Evolutionary conservation across 495 filamentous ascomycete genomes (phyloP), one percentile per base, ranked within the genome.

Genomic region (Penicillium angulare): DNA sequence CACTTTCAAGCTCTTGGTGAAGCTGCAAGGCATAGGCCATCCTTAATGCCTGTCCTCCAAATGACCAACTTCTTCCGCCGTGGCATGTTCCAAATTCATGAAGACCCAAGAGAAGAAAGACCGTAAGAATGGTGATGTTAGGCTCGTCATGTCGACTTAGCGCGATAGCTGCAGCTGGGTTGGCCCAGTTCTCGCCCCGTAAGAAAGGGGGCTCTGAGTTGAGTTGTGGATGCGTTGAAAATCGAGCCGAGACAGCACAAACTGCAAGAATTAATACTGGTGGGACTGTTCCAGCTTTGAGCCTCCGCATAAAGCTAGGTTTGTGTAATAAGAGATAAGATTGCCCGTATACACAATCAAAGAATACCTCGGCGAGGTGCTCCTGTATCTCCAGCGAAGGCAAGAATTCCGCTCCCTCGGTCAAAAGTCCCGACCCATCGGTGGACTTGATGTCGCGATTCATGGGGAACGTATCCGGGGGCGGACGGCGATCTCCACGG

Each of bases 31-130:
- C 92, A 71, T 95, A 96, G 15, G 92, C 93, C 93, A 97, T 98
- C 34, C 93, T 79, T 60, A 93, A 89, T 17, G 93, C 93, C 73
- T 96, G 92, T 1, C 93, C 93, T 31, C 90, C 90, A 55, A 96
- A 81, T 42, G 93, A 89, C 93, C 93, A 98, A 61, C 90, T 96
- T 51, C 92, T 79, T 9, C 93, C 92, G 52, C 93, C 93, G 64
- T 97, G 92, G 63, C 93, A 97, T 35, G 93, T 97, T 23, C 93
- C 93, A 57, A 98, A 96, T 60, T 96, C 92, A 61, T 98, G 93
- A 40, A 98, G 73, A 12, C 92, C 90, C 39, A 98, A 77, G 13
- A 97, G 81, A 15, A 97, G 60, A 46, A 95, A 84, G 17, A 90
- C 90, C 12, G 90, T 95, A 23, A 98, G 71, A 22, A 93, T 96